These are phyloP conservation scores for Sporisorium exsertum DNA, from an alignment of 1,284 basidiomycete species.

Conservation along the genomic window DNA sequence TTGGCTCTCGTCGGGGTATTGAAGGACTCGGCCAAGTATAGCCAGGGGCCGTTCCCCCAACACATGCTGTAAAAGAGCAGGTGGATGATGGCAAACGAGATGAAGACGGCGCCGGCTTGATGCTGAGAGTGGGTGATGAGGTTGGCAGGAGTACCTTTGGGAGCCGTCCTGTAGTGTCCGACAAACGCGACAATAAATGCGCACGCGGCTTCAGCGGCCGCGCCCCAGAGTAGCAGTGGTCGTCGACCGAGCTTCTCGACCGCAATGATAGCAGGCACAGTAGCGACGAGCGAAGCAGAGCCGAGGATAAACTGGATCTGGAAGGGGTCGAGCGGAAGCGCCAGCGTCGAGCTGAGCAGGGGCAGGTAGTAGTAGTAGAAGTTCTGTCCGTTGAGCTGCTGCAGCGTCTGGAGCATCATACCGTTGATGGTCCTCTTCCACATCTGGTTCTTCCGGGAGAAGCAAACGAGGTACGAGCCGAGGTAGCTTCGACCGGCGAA, in stretches of 20 bases:
- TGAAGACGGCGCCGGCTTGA: conserved; percentile 76
- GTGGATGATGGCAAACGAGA: conserved; percentile 81
- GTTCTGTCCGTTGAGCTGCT: conserved; percentile 79
- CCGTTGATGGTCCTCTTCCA: conserved; percentile 82
- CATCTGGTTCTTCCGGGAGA: conserved; percentile 75
- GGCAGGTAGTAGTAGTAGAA: conserved; percentile 82
- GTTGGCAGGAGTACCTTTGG: conserved; percentile 72
- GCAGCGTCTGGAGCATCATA: conserved; percentile 77
- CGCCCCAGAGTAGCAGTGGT: conserved; percentile 71
- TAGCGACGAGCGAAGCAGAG: conserved; percentile 68
- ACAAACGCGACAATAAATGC: conserved; percentile 72
- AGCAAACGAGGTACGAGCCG: conserved; percentile 76
- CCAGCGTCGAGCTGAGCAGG: conserved; percentile 82
- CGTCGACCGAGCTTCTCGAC: conserved; percentile 71
- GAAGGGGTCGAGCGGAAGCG: conserved; percentile 77
- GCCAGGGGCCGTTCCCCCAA: conserved; percentile 80
- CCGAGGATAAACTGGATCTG: conserved; percentile 71
- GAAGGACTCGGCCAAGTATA: conserved; percentile 74
- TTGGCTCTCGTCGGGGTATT: conserved; percentile 80
- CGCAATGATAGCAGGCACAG: conserved; percentile 52
- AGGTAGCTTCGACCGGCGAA: conserved; percentile 80
- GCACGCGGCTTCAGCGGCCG: conserved; percentile 68
- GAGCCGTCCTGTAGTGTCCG: conserved; percentile 72
- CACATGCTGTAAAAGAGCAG: conserved; percentile 79
- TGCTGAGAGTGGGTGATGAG: conserved; percentile 57